Evolutionary conservation across 495 filamentous ascomycete species (phyloP), one percentile per base, ranked within the genome.

Genomic region (Beverwykella pulmonaria): DNA sequence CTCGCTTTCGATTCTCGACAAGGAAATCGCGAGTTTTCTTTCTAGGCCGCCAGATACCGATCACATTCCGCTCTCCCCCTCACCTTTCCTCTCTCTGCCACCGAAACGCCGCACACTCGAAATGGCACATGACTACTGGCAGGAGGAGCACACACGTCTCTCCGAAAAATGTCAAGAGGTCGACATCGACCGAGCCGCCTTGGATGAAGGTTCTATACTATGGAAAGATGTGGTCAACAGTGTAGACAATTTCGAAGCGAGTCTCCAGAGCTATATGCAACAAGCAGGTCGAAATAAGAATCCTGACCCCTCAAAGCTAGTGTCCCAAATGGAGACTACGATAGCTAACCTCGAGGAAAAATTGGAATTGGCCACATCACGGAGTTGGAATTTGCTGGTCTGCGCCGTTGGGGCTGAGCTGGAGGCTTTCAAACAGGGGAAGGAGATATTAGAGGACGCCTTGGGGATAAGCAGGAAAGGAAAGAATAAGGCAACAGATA

Each of bases 371-470:
- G 89, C 87, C 0, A 82, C 88, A 58, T 81, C 83, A 3, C 83
- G 83, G 59, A 83, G 86, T 7, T 98, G 94, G 94, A 97, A 90
- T 44, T 77, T 98, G 26, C 80, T 98, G 25, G 85, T 97, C 23
- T 93, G 89, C 61, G 92, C 90, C 61, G 87, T 97, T 63, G 89
- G 92, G 3, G 91, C 94, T 0, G 94, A 98, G 71, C 74, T 96
- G 3, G 90, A 93, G 68, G 93, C 95, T 8, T 86, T 97, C 57
- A 81, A 77, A 54, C 87, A 92, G 71, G 90, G 88, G 10, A 81
- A 84, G 59, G 77, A 77, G 1, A 82, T 96, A 66, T 78, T 98
- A 53, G 77, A 82, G 32, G 80, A 78, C 19, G 80, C 79, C 1
- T 75, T 91, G 19, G 61, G 61, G 29, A 30, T 53, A 20, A 56